A percentile compares a stretch with the other conserved stretches of the same genome.
Evolutionary conservation across 768 basidiomycete genomes (phyloP).

Genomic region (Cubamyces sp.): DNA sequence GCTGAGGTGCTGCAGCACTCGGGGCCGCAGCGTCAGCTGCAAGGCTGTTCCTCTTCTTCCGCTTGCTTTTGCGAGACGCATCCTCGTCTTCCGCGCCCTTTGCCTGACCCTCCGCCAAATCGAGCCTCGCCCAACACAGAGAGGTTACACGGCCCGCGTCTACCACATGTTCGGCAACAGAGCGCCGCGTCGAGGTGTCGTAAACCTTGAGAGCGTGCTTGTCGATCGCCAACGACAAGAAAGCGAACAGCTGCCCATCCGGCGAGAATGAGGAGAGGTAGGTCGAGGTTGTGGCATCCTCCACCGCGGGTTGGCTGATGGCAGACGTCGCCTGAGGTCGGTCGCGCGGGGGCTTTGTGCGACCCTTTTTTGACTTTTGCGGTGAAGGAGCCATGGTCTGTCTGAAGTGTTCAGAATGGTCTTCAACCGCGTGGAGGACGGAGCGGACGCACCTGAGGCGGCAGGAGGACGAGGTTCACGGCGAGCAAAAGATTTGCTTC

Average conservation of each 20-base stretch:
- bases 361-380: constrained; percentile 53
- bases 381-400: constrained; percentile 30
- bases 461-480: constrained; percentile 12
- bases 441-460: constrained; percentile 9
- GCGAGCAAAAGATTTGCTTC: constrained; percentile 25
- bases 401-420: background rate
- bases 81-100: constrained; percentile 33
- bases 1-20: constrained; percentile 40
- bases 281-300: constrained; percentile 47
- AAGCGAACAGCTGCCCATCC: constrained; percentile 57
- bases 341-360: constrained; percentile 54
- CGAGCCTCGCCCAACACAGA: constrained; percentile 53
- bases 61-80: constrained; percentile 53
- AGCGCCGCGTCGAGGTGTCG: constrained; percentile 56
- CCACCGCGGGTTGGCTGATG: constrained; percentile 58
- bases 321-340: constrained; percentile 57
- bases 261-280: constrained; percentile 63
- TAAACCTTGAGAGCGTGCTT: constrained; percentile 73
- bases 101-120: constrained; percentile 32
- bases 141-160: constrained; percentile 59
- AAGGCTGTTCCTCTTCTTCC: constrained; percentile 47
- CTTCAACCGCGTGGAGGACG: background rate
- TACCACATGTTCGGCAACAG: constrained; percentile 60
- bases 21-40: constrained; percentile 33
- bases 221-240: constrained; percentile 68